Conservation (phyloP, 2,329 filamentous ascomycete genomes). For the Trichoderma asperellum region DNA sequence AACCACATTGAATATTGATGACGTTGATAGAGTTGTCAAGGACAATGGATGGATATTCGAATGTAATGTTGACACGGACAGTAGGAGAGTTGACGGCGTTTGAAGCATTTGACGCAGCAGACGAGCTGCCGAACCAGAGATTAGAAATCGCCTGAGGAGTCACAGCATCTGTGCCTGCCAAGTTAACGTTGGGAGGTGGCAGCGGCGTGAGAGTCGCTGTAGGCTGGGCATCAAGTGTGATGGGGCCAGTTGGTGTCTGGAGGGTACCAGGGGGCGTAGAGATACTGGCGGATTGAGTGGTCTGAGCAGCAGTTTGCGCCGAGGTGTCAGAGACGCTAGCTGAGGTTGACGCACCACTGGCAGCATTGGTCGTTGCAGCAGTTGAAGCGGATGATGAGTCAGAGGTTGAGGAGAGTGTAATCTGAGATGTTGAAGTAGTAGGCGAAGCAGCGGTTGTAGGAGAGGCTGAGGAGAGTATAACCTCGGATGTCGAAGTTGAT, state of each 20-base stretch:
- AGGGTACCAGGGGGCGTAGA: not conserved
- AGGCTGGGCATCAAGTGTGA: conserved; percentile 5
- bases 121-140: conserved; percentile 9
- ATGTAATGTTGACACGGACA: conserved; percentile 4
- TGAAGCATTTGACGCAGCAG: not conserved
- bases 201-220: conserved; percentile 6
- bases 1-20: not conserved
- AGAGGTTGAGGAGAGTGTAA: not conserved
- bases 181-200: not conserved
- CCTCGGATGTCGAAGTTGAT: not conserved
- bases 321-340: not conserved
- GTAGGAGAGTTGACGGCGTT: conserved; percentile 10
- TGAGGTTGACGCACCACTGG: not conserved
- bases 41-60: conserved; percentile 13
- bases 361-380: too few relatives aligned
- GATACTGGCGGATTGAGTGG: not conserved
- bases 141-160: not conserved
- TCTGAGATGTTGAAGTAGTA: not conserved
- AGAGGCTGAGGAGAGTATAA: not conserved
- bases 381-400: too few relatives aligned
- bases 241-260: not conserved
- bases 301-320: not conserved
- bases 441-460: not conserved
- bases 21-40: conserved; percentile 18
- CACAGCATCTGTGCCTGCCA: conserved; percentile 2